phyloP scores from a whole-genome alignment of 129 eudicot species.

The Ambrosia artemisiifolia region DNA sequence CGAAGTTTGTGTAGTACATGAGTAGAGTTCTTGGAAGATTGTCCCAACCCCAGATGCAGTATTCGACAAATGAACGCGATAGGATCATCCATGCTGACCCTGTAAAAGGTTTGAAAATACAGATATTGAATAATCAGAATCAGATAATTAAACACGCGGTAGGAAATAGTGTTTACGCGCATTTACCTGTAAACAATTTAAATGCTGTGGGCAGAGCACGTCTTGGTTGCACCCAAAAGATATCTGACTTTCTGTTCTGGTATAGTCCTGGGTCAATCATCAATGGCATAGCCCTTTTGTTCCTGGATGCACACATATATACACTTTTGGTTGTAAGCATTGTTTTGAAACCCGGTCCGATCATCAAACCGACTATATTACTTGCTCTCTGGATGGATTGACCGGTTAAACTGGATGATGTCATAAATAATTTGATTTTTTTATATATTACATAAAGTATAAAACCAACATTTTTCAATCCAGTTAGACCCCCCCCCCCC shows the following conservation, averaged over 20 bases:
- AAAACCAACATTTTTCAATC: too few species aligned
- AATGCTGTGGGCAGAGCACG: conserved; percentile 69
- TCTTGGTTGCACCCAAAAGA: conserved; percentile 57
- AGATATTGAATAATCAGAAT: neutral
- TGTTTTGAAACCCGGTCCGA: neutral
- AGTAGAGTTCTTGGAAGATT: conserved; percentile 79
- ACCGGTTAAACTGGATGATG: neutral
- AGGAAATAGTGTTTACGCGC: neutral
- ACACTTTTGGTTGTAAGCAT: neutral
- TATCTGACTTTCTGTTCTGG: conserved; percentile 50
- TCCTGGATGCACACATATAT: conserved; percentile 43
- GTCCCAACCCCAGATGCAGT: conserved; percentile 87
- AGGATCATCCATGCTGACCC: conserved; percentile 92
- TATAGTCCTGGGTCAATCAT: conserved; percentile 85
- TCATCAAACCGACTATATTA: neutral
- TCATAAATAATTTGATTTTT: too few species aligned
- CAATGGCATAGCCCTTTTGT: conserved; percentile 72
- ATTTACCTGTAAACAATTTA: conserved; percentile 71
- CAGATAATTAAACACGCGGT: neutral
- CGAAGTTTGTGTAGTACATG: conserved; percentile 82
- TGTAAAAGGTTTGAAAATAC: conserved; percentile 19
- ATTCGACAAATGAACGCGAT: conserved; percentile 69
- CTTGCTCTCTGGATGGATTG: neutral
- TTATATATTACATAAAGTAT: too few species aligned
- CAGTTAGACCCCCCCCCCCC: too few species aligned